Evolutionary conservation across 768 basidiomycete genomes (phyloP).

Genomic region (Filobasidium floriforme): DNA sequence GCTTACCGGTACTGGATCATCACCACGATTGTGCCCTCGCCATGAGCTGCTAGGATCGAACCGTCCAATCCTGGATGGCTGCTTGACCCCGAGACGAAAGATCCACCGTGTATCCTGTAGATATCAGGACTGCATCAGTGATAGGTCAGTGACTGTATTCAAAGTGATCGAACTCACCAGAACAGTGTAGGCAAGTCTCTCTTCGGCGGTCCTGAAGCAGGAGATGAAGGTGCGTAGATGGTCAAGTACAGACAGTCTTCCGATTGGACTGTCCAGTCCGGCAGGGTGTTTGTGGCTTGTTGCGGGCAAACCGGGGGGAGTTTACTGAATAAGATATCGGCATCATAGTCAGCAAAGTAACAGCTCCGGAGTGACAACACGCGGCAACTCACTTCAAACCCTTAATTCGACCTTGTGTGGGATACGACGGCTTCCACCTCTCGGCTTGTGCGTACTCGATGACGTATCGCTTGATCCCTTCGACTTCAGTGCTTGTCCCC

Average conservation of each 20-base stretch:
- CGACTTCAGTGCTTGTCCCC: neutral
- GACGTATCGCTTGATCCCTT: neutral
- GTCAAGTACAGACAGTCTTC: slow-evolving; percentile 81
- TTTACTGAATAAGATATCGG: neutral
- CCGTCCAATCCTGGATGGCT: slow-evolving; percentile 69
- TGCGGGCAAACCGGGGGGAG: slow-evolving; percentile 12
- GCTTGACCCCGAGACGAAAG: slow-evolving; percentile 64
- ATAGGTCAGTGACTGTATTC: too few species aligned
- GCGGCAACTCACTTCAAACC: neutral
- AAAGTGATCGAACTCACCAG: slow-evolving; percentile 30
- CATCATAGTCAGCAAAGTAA: neutral
- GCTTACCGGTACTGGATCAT: slow-evolving; percentile 80
- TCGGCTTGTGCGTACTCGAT: neutral
- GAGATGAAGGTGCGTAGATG: slow-evolving; percentile 58
- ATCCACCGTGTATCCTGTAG: slow-evolving; percentile 76
- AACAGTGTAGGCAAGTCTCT: slow-evolving; percentile 38
- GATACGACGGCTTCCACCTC: neutral
- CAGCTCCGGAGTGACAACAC: neutral
- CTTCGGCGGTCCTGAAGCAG: slow-evolving; percentile 46
- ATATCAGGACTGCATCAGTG: neutral
- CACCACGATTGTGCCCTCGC: slow-evolving; percentile 63
- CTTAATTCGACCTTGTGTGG: neutral
- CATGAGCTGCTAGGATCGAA: slow-evolving; percentile 61
- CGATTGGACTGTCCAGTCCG: slow-evolving; percentile 43
- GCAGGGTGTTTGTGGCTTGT: neutral